Percentiles rank a stretch among this genome's conserved stretches.
These are phyloP conservation scores for Phaeotremella fagi DNA, from an alignment of 768 basidiomycete genomes.

Conservation along the genomic window DNA sequence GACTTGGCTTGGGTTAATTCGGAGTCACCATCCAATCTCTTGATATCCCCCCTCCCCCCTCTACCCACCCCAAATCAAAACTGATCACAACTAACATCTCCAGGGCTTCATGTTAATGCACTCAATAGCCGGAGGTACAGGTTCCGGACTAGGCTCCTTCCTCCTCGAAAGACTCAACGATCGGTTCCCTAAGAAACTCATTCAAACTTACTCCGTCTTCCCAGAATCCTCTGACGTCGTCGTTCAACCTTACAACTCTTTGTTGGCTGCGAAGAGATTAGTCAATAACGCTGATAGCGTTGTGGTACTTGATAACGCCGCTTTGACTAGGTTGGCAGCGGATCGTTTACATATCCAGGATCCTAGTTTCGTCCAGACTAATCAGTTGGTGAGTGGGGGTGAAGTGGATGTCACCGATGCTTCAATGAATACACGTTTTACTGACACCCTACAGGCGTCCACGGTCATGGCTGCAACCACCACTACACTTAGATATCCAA, in stretches of 20 bases:
- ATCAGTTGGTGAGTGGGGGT: constrained; percentile 42
- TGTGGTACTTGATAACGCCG: constrained; percentile 94
- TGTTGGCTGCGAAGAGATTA: constrained; percentile 85
- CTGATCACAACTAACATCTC: not conserved
- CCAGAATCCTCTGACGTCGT: constrained; percentile 90
- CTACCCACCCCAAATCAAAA: not conserved
- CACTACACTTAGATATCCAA: constrained; percentile 91
- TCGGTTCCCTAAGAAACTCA: constrained; percentile 96
- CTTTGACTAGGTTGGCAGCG: constrained; percentile 83
- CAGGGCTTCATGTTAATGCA: constrained; percentile 99
- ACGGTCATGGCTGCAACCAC: constrained; percentile 98
- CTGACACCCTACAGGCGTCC: constrained; percentile 60
- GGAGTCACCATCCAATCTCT: too few relatives aligned
- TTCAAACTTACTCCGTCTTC: constrained; percentile 98
- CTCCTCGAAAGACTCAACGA: constrained; percentile 93
- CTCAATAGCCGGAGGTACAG: constrained; percentile 97
- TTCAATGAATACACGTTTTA: not conserved
- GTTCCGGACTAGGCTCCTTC: constrained; percentile 97
- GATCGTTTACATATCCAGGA: constrained; percentile 79
- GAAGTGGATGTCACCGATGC: not conserved
- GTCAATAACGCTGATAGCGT: constrained; percentile 96
- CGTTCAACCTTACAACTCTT: constrained; percentile 95
- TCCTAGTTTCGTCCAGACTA: constrained; percentile 51
- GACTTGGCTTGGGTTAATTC: too few relatives aligned
- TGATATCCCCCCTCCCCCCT: too few relatives aligned